Conservation (phyloP, 2,329 filamentous ascomycete genomes). For the Penicillium corylophilum region DNA sequence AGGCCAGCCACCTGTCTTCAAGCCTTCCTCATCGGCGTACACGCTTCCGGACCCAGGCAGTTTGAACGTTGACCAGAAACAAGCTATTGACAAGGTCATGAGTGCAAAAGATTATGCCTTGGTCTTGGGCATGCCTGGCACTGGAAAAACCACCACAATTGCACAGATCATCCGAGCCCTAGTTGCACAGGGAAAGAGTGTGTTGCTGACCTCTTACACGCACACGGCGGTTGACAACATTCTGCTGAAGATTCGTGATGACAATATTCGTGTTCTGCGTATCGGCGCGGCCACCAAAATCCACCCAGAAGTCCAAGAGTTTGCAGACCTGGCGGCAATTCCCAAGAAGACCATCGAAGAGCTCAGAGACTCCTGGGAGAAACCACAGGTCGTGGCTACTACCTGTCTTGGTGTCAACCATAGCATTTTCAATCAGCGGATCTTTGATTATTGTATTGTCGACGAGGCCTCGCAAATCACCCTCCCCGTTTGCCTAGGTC, state of each 20-base stretch:
- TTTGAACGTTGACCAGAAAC: constrained; percentile 83
- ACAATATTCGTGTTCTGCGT: constrained; percentile 76
- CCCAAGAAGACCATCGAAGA: constrained; percentile 77
- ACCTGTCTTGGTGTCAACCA: constrained; percentile 93
- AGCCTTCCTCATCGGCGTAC: constrained; percentile 62
- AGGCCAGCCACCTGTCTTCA: constrained; percentile 71
- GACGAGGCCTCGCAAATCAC: constrained; percentile 98
- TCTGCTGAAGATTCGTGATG: constrained; percentile 80
- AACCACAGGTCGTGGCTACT: constrained; percentile 85
- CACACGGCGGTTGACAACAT: constrained; percentile 99
- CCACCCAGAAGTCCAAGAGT: constrained; percentile 81
- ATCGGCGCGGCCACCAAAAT: constrained; percentile 83
- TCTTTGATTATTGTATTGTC: constrained; percentile 97
- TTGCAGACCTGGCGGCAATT: constrained; percentile 74
- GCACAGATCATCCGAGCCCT: constrained; percentile 93
- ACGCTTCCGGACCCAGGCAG: constrained; percentile 54
- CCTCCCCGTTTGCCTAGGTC: constrained; percentile 87
- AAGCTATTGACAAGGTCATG: constrained; percentile 92
- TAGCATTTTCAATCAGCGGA: constrained; percentile 78
- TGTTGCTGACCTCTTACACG: constrained; percentile 91
- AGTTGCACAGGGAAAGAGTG: constrained; percentile 84
- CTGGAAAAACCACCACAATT: constrained; percentile 97
- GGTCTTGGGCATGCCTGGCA: constrained; percentile 98
- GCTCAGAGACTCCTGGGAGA: constrained; percentile 78
- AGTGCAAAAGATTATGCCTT: constrained; percentile 91